phyloP scores from a whole-genome alignment of 805 yeast species.

The Schwanniomyces vanrijiae region DNA sequence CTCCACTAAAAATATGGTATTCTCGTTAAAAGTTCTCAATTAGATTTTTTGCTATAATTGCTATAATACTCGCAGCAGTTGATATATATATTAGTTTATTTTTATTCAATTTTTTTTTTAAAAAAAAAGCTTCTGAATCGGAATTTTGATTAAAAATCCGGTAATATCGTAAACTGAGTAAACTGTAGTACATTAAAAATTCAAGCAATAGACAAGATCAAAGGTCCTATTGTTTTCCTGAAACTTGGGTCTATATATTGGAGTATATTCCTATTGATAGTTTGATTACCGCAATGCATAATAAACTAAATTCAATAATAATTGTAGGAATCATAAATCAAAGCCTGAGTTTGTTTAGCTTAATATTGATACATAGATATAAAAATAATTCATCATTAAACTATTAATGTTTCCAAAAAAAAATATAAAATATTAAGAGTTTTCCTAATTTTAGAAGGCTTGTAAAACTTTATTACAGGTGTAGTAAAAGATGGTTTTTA shows the following conservation, averaged over 20 bases:
- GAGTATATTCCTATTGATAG: background rate
- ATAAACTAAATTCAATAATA: background rate
- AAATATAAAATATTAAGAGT: slow-evolving; percentile 69
- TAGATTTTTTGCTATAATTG: too few relatives aligned
- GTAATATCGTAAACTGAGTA: too few relatives aligned
- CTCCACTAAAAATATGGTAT: too few relatives aligned
- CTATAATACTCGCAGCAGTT: too few relatives aligned
- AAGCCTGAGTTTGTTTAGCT: slow-evolving; percentile 26
- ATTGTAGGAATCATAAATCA: slow-evolving; percentile 16
- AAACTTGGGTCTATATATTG: background rate
- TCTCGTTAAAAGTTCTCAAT: too few relatives aligned
- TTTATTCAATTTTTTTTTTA: too few relatives aligned
- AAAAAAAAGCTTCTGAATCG: too few relatives aligned
- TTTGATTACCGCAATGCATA: background rate
- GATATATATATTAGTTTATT: too few relatives aligned
- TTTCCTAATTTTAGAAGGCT: slow-evolving; percentile 65
- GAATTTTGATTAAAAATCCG: too few relatives aligned
- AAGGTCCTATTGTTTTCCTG: background rate
- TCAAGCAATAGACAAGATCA: background rate
- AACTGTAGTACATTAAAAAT: too few relatives aligned
- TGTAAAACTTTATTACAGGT: slow-evolving; percentile 59
- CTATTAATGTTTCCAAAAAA: slow-evolving; percentile 49
- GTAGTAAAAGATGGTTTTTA: slow-evolving; percentile 56
- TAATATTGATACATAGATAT: slow-evolving; percentile 43
- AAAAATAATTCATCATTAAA: slow-evolving; percentile 25